These are phyloP conservation scores for Adansonia rubrostipa DNA, from an alignment of 441 rosid genomes.

Conservation along the genomic window DNA sequence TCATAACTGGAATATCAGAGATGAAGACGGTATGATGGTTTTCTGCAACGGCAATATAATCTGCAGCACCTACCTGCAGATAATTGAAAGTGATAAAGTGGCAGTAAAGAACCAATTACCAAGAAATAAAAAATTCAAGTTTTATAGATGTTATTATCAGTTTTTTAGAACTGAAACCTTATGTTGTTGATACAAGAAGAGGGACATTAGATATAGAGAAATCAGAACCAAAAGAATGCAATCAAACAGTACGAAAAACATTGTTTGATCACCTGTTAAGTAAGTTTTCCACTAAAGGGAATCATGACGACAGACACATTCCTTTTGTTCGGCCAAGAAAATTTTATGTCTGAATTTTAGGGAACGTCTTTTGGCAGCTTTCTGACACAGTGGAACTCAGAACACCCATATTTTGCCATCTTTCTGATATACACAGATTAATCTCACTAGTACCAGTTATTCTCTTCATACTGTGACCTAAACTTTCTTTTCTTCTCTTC, in stretches of 20 bases:
- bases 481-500: neutral
- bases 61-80: constrained; percentile 86
- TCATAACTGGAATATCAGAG: constrained; percentile 81
- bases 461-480: neutral
- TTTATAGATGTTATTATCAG: neutral
- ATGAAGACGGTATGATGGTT: constrained; percentile 81
- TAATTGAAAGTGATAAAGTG: neutral
- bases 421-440: neutral
- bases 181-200: neutral
- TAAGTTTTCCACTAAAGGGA: neutral
- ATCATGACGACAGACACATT: neutral
- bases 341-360: neutral
- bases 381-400: neutral
- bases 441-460: neutral
- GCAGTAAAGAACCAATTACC: constrained; percentile 2
- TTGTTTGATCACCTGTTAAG: neutral
- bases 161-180: neutral
- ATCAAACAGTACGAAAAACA: neutral
- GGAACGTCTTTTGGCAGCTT: neutral
- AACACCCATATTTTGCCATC: neutral
- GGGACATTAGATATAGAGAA: neutral
- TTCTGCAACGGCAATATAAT: constrained; percentile 85
- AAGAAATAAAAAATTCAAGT: neutral
- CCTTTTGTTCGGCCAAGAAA: neutral
- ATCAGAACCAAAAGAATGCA: neutral